Percentiles rank a stretch among this genome's conserved stretches.
Conservation (phyloP, 495 filamentous ascomycete genomes). For the Corynascus novoguineensis region DNA sequence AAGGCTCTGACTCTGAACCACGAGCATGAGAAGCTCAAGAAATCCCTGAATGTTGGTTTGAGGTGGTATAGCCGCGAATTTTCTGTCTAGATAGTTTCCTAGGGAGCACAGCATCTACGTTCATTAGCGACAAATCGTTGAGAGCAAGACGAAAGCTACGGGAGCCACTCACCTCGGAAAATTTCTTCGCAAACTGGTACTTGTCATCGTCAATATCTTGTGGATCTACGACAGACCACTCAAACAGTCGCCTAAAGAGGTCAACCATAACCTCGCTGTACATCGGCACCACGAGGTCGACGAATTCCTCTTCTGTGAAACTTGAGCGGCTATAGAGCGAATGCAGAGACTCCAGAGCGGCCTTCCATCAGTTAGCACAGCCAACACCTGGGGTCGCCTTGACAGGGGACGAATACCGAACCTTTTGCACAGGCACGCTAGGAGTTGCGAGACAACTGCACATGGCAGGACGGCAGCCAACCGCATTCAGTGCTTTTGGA, state of each 20-base stretch:
- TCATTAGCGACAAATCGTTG: slow-evolving; percentile 17
- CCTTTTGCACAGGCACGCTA: slow-evolving; percentile 61
- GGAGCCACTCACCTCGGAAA: slow-evolving; percentile 66
- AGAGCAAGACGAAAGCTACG: neutral
- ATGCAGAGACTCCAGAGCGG: slow-evolving; percentile 77
- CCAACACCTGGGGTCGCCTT: slow-evolving; percentile 17
- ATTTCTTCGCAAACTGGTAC: slow-evolving; percentile 86
- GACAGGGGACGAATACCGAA: neutral
- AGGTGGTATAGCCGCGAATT: slow-evolving; percentile 53
- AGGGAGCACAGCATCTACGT: slow-evolving; percentile 74
- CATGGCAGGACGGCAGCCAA: slow-evolving; percentile 63
- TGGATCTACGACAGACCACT: slow-evolving; percentile 76
- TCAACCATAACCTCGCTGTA: slow-evolving; percentile 63
- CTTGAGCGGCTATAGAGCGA: slow-evolving; percentile 68
- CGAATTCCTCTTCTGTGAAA: slow-evolving; percentile 73
- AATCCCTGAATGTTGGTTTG: slow-evolving; percentile 63
- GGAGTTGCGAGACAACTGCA: slow-evolving; percentile 68
- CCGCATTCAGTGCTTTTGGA: slow-evolving; percentile 67
- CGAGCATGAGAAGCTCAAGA: slow-evolving; percentile 68
- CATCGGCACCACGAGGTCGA: slow-evolving; percentile 71
- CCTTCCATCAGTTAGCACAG: slow-evolving; percentile 43
- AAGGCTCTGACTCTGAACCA: slow-evolving; percentile 80
- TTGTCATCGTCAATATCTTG: slow-evolving; percentile 82
- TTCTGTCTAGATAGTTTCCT: slow-evolving; percentile 75
- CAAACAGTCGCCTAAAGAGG: slow-evolving; percentile 68